Evolutionary conservation across 2,329 filamentous ascomycete species (phyloP).

Genomic region (Helminthosporium solani): DNA sequence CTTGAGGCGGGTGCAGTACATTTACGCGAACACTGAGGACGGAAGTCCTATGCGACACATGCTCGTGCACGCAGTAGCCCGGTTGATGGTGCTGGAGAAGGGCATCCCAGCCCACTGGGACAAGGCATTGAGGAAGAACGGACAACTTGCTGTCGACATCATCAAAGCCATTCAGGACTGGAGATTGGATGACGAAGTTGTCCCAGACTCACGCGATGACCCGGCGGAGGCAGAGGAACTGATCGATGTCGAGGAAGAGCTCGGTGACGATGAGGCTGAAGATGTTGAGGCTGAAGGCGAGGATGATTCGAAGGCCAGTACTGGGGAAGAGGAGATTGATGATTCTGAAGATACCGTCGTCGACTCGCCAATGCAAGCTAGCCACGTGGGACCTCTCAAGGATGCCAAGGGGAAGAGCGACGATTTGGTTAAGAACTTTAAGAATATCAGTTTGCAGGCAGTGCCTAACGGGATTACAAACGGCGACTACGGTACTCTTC

Average conservation of each 20-base stretch:
- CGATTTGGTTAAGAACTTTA: constrained; percentile 23
- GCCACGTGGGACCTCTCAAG: constrained; percentile 4
- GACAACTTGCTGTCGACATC: constrained; percentile 57
- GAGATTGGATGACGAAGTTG: constrained; percentile 50
- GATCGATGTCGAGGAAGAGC: constrained; percentile 38
- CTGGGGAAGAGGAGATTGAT: constrained; percentile 28
- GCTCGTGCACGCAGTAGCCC: constrained; percentile 51
- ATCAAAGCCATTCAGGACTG: constrained; percentile 57
- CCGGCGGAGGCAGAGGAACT: constrained; percentile 42
- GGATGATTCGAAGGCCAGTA: constrained; percentile 15
- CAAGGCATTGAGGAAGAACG: constrained; percentile 56
- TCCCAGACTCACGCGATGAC: constrained; percentile 54
- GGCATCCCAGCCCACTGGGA: constrained; percentile 57
- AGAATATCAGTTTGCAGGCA: constrained; percentile 28
- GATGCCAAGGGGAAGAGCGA: constrained; percentile 17
- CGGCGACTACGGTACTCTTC: constrained; percentile 33
- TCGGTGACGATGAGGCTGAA: constrained; percentile 31
- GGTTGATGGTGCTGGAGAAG: constrained; percentile 53
- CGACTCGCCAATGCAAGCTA: constrained; percentile 18
- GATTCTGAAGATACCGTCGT: constrained; percentile 31
- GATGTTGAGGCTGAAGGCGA: constrained; percentile 31
- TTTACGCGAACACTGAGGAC: constrained; percentile 53
- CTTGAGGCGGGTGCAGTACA: constrained; percentile 55
- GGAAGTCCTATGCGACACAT: constrained; percentile 51
- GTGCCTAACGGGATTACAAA: constrained; percentile 33